Evolutionary conservation across 192 early-diverging fungal species (phyloP), one percentile per base, ranked within the genome.

Genomic region (Linnemannia exigua): DNA sequence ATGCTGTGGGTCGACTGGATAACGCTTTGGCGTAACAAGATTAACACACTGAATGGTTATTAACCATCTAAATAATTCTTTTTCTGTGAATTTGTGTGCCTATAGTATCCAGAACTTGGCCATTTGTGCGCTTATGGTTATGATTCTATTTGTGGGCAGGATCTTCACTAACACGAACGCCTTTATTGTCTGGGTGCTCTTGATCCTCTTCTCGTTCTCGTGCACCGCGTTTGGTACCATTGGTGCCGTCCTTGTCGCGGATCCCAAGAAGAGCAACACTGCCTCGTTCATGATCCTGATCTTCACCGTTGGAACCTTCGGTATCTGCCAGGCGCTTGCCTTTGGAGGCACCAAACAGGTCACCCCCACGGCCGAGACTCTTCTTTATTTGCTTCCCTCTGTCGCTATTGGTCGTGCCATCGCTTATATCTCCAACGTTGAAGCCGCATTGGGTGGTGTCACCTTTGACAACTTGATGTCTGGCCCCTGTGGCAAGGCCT

Each of bases 131-230:
- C 38, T 89, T 54, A 82, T 89, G 79, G 47, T 82, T 22, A 69
- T 82, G 16, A 86, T 89, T 72, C 70, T 81, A 12, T 80, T 83
- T 72, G 77, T 87, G n/a, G 84, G 84, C 20, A 61, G 28, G 66
- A 80, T 89, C 48, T 87, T 89, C 19, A 67, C 61, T 44, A 19
- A 69, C 72, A 72, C 88, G 2, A 72, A 81, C 66, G 74, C 79
- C 5, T 83, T 79, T 36, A 82, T 89, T 35, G 74, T 89, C 7
- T 79, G 70, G 37, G 25, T 89, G 17, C 75, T 87, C 74, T 46
- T 89, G 47, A 38, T 87, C 41, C 77, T 89, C 11, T 89, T 89
- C 81, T 79, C 81, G 52, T 79, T 89, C 77, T 79, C 76, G 31
- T 70, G 66, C 35, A 87, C 78, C 0, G 84, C 79, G 4, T 50